Conservation (phyloP, 202 grass and related monocot species). For the Dendrocalamus latiflorus region DNA sequence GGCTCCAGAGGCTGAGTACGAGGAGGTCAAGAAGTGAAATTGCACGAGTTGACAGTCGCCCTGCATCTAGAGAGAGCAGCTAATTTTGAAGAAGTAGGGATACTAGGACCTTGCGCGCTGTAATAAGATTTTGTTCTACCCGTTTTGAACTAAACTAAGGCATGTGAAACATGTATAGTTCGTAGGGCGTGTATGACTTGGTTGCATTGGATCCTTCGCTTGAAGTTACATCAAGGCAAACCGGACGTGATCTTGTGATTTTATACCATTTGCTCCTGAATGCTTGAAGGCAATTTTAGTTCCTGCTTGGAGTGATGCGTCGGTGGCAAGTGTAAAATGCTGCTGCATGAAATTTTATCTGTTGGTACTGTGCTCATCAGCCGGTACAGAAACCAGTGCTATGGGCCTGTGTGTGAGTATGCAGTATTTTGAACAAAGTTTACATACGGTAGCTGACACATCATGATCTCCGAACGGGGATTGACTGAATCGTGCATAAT, state of each 20-base stretch:
- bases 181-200: conserved; percentile 6
- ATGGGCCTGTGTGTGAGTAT: neutral
- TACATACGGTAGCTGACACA: neutral
- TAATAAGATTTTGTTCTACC: conserved; percentile 23
- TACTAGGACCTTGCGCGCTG: conserved; percentile 4
- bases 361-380: neutral
- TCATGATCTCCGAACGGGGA: neutral
- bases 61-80: neutral
- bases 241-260: neutral
- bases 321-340: neutral
- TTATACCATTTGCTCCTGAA: neutral
- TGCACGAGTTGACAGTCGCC: neutral
- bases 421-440: neutral
- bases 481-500: neutral
- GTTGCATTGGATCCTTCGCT: conserved; percentile 2
- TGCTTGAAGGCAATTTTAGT: neutral
- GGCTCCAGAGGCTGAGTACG: conserved; percentile 42
- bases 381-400: neutral
- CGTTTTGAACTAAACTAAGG: neutral
- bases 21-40: conserved; percentile 46
- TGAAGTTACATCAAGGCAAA: neutral
- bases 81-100: neutral
- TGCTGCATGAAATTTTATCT: neutral
- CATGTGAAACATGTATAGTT: conserved; percentile 5
- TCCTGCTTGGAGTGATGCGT: neutral